Evolutionary conservation across 768 basidiomycete species (phyloP), one percentile per base, ranked within the genome.

Genomic region (Phaeotremella fagi): DNA sequence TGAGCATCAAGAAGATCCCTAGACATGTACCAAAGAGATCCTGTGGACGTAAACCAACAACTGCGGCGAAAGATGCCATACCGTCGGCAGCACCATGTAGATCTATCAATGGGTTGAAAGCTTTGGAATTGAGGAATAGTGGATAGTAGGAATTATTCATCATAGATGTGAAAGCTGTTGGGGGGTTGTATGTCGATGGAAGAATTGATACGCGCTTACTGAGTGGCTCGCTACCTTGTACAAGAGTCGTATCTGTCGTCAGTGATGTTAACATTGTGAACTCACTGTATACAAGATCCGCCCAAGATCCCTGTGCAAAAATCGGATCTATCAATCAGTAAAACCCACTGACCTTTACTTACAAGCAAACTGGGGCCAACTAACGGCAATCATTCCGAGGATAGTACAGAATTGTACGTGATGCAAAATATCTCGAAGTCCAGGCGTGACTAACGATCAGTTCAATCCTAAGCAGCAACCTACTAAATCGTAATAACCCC

Each of bases 291-390:
- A 77, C 59, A 25, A 79, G 69, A 24, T 83, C 86, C 15, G 92
- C 82, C 94, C 94, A 98, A 0, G 90, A 84, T 5, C 87, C 85
- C 66, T 88, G 85, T 9, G 85, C 82, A 42, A 95, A 78, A 35
- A 97, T 77, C n/a, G 94, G 92, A 75, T 97, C 91, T 92, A 69
- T 31, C 36, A 11, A 22, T 16, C 11, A 50, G 11, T 5, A 45
- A 22, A 24, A 51, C 29, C 15, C 1, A n/a, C 33, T 6, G 35
- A 36, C 6, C 14, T 9, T 18, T n/a, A 80, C 86, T 61, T 64
- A 91, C 91, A 98, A 55, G 86, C 81, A 73, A 92, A 97, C 15
- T 79, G 78, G 0, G 95, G 94, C 94, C 94, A 99, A 70, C 88
- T 81, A 20, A 98, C 90, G 28, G 94, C 89, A 49, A 98, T 84